Evolutionary conservation across 306 rosid species (phyloP).

Genomic region (Parietaria judaica): DNA sequence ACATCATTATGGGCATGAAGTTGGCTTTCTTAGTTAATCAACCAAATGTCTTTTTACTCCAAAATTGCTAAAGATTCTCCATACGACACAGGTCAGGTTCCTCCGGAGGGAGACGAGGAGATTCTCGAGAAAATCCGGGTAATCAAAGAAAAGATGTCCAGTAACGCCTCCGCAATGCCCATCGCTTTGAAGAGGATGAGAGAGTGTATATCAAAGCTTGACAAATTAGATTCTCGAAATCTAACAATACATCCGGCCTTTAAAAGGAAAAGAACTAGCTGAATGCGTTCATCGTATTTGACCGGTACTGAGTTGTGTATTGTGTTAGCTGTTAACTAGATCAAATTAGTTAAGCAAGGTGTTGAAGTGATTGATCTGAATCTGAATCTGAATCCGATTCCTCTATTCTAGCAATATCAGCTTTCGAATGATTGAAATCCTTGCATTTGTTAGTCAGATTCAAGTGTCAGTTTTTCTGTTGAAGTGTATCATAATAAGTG

Average conservation of each 20-base stretch:
- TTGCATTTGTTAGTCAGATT: not conserved
- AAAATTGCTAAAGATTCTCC: conserved; percentile 5
- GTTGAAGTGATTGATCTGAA: no score
- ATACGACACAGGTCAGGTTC: conserved; percentile 33
- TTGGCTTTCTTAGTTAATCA: no score
- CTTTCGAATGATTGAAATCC: no score
- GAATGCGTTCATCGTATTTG: conserved; percentile 12
- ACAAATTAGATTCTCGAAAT: conserved; percentile 50
- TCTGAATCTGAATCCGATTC: no score
- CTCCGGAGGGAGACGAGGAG: conserved; percentile 36
- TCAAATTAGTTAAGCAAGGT: conserved; percentile 4
- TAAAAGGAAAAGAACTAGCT: conserved; percentile 45
- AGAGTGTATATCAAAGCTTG: conserved; percentile 62
- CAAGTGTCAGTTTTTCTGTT: not conserved
- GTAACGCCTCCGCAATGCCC: conserved; percentile 49
- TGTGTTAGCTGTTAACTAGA: conserved; percentile 15
- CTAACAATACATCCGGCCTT: conserved; percentile 51
- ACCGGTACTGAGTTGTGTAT: conserved; percentile 12
- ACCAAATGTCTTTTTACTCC: not conserved
- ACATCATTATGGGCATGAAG: no score
- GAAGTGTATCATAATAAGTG: conserved; percentile 4
- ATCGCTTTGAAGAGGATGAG: conserved; percentile 60
- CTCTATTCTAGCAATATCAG: no score
- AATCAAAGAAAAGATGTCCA: conserved; percentile 57
- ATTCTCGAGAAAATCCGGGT: conserved; percentile 42